Evolutionary conservation across 2,329 filamentous ascomycete species (phyloP), one percentile per base, ranked within the genome.

Genomic region (Aspergillus brunneoviolaceus): DNA sequence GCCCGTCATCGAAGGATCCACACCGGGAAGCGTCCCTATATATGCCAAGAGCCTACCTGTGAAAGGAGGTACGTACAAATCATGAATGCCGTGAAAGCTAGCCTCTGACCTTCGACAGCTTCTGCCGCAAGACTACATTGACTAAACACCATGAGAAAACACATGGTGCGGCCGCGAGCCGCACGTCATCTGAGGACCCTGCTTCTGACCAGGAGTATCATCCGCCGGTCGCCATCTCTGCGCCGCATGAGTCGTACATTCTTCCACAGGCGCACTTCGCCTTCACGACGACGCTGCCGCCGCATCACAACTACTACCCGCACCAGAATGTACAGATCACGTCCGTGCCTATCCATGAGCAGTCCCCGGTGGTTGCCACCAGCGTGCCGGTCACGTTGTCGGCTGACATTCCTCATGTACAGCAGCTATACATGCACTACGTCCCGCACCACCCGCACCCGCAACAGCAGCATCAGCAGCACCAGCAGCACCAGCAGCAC

Each of bases 61-160:
- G 75, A 77, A 57, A 66, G 72, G 63, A 76, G 74, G 75, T 77
- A 68, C 57, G 67, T 53, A 25, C 39, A 52, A 50, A 14, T 23
- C 21, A 19, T 39, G 14, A 19, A 33, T 35, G 9, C 21, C 10
- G 16, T n/a, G n/a, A n/a, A 23, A 31, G 14, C 42, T 4, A 47
- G 11, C 9, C 29, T 48, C 54, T 60, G 57, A 60, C 42, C 10
- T 45, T 11, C 23, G 19, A 11, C 58, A 77, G 75, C 60, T 77
- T 76, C 63, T 77, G 75, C 63, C 73, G 75, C 59, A 77, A 77
- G 63, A 77, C 75, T 7, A 77, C 75, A 16, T 68, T 77, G 52
- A 77, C 74, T 21, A 77, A 77, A 57, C 75, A 77, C 50, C 74
- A 76, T 66, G 69, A 75, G 54, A 74, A 74, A 55, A 74, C 74